Conservation (phyloP, 2,329 filamentous ascomycete species). For the Hypomyces rosellus region DNA sequence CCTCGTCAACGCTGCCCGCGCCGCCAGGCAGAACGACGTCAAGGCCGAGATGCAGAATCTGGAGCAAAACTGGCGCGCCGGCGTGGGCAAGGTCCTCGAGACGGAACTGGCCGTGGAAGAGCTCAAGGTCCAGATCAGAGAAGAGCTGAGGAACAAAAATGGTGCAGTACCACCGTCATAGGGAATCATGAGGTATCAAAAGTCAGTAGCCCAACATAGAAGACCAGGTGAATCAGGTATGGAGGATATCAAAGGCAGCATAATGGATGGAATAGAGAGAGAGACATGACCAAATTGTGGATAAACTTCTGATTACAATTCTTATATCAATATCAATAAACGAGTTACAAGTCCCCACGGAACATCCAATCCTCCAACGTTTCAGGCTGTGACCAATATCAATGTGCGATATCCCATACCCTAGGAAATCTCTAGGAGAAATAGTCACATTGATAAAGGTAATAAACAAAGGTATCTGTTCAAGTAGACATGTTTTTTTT, state of each 20-base stretch:
- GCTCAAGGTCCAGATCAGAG: constrained; percentile 60
- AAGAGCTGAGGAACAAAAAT: constrained; percentile 43
- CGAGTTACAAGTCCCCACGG: not conserved
- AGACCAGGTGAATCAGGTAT: too few relatives aligned
- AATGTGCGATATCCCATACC: constrained; percentile 2
- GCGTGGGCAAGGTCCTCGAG: constrained; percentile 75
- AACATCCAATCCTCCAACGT: not conserved
- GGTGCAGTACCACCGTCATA: not conserved
- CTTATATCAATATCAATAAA: not conserved
- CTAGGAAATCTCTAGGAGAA: not conserved
- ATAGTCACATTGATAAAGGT: constrained; percentile 13
- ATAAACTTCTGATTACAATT: not conserved
- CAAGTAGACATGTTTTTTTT: constrained; percentile 25
- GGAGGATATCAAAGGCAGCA: too few relatives aligned
- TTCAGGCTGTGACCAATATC: constrained; percentile 1
- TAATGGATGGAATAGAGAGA: too few relatives aligned
- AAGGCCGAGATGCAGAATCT: constrained; percentile 66
- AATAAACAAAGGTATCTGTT: constrained; percentile 29
- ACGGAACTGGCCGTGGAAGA: constrained; percentile 77
- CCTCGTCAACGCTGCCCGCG: constrained; percentile 62
- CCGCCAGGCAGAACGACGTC: constrained; percentile 62
- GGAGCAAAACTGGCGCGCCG: constrained; percentile 72
- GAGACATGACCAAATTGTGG: too few relatives aligned
- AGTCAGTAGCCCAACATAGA: too few relatives aligned
- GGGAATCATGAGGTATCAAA: not conserved